Conservation (phyloP, 768 basidiomycete species). For the Ramaria rubella region DNA sequence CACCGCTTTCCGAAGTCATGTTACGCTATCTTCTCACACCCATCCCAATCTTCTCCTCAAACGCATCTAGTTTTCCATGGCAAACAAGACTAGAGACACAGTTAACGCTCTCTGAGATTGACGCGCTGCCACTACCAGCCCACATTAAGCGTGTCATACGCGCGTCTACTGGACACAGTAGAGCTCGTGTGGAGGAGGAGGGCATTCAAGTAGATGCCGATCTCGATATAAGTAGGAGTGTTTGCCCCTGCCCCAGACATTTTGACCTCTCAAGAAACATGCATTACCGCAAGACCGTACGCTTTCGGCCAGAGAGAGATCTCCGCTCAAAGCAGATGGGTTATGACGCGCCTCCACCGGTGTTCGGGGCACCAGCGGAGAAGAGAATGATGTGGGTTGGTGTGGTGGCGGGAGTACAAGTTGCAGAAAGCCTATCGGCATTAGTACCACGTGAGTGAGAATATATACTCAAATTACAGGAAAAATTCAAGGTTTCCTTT, state of each 20-base stretch:
- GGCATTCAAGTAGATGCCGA: neutral
- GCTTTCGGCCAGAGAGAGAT: neutral
- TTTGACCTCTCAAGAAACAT: neutral
- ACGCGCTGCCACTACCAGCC: neutral
- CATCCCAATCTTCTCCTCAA: neutral
- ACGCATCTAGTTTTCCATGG: neutral
- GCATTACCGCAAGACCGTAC: neutral
- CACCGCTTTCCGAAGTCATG: constrained; percentile 23
- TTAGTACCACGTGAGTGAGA: constrained; percentile 4
- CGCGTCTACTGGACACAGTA: neutral
- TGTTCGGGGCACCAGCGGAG: constrained; percentile 54
- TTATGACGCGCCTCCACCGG: constrained; percentile 28
- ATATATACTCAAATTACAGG: neutral
- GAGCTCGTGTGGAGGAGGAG: neutral
- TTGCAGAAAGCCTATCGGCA: constrained; percentile 33
- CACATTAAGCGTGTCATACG: constrained; percentile 1
- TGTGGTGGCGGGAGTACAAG: constrained; percentile 41
- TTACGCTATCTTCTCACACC: constrained; percentile 33
- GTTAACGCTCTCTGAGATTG: neutral
- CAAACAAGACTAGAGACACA: neutral
- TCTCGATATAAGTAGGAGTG: constrained; percentile 3
- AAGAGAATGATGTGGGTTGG: constrained; percentile 63
- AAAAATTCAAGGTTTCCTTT: neutral
- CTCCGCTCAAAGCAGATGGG: constrained; percentile 3
- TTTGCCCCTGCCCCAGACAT: constrained; percentile 10